Conservation (phyloP, 108 stramenopile genomes). For the Aureococcus anophagefferens region DNA sequence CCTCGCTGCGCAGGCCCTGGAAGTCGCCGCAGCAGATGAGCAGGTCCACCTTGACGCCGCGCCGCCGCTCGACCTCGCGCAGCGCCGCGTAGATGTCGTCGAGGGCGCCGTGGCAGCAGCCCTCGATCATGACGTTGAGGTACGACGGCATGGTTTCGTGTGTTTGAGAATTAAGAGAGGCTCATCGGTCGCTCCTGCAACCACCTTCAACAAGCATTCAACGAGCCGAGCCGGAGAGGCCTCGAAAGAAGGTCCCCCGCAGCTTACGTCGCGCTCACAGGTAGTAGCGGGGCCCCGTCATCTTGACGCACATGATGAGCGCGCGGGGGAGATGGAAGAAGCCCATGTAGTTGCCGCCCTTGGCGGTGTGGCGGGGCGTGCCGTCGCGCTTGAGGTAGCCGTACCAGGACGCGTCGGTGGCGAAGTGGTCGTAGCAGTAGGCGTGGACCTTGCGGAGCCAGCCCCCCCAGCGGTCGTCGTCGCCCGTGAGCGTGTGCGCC, state of each 20-base stretch:
- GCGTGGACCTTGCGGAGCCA: constrained; percentile 1
- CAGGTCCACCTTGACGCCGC: constrained; percentile 55
- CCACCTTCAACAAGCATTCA: no score
- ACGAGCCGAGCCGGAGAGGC: no score
- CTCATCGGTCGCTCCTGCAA: no score
- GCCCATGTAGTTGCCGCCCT: constrained; percentile 2
- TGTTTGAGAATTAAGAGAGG: no score
- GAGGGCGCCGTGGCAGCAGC: constrained; percentile 96
- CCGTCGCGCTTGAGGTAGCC: neutral
- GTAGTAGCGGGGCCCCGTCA: no score
- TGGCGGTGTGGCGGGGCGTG: neutral
- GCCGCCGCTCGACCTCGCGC: constrained; percentile 15
- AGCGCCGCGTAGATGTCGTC: constrained; percentile 81
- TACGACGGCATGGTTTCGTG: neutral
- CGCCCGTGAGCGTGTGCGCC: neutral
- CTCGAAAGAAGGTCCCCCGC: no score
- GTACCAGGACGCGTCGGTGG: neutral
- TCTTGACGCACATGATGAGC: neutral
- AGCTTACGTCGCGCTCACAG: no score
- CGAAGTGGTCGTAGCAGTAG: neutral
- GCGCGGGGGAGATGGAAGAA: neutral
- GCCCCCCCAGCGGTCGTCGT: neutral
- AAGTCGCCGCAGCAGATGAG: constrained; percentile 98
- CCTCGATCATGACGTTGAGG: constrained; percentile 80
- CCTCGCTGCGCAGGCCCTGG: constrained; percentile 72